Base-by-base conservation (phyloP, 169 alveolate genomes). In the Plasmodium blacklocki region DNA sequence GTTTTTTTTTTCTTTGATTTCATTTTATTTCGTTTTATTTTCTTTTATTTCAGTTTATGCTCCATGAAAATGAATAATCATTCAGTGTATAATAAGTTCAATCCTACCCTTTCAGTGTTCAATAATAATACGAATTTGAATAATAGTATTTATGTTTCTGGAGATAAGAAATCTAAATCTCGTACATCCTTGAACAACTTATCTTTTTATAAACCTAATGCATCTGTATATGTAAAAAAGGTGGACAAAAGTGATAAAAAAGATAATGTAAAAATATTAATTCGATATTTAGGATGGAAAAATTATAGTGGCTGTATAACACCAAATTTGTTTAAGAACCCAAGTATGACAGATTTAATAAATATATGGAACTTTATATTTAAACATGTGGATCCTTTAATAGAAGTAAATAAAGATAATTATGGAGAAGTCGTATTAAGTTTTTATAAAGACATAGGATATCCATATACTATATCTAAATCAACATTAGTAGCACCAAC, bases 401-500 rank as follows among this genome's bases (percentile, higher is more conserved):
- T 83, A 15, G 91, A 83, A 83, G 91, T 83, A 4, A 83, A 83
- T 58, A 83, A 83, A 59, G 91, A 83, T 50, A 83, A 83, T 72
- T 83, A 83, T 83, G 91, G 91, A 52, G 91, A 83, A 68, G 91
- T 83, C 1, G 91, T 83, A 12, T 83, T 83, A 47, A 88, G 93
- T 50, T 92, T 92, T 71, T 92, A 89, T 29, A 92, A 88, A 85
- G 95, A 92, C 66, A 76, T 92, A 8, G 95, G 97, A 60, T 94
- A 94, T 29, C 97, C 96, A 49, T 74, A 83, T 63, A 93, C 97
- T 18, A 94, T 94, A 8, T 91, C 94, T 18, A 94, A 89, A 63
- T 92, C 96, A 15, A 88, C 97, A 14, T 88, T 94, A 89, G 93
- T 92, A 21, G 97, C 97, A 11, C 97, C 97, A 7, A 94, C 95